These are phyloP conservation scores for Aspergillus pseudoviridinutans DNA, from an alignment of 2,329 filamentous ascomycete genomes.

Conservation along the genomic window DNA sequence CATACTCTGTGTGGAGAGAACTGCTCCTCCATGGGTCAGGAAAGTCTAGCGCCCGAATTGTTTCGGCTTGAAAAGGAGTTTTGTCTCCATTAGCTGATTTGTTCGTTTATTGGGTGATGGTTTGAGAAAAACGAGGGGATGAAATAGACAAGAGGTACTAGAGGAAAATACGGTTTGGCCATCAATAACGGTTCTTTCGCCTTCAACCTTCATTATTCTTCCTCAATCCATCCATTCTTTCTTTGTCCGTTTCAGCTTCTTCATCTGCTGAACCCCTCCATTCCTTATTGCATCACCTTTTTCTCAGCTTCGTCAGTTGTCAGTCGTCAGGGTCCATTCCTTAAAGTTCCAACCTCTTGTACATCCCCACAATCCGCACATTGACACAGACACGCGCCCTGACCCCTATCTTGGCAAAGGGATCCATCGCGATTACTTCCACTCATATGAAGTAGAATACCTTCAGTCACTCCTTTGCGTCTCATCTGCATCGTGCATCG, in stretches of 20 bases:
- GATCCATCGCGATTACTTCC: background rate
- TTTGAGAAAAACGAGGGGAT: background rate
- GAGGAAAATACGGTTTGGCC: no score
- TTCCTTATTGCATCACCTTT: constrained; percentile 5
- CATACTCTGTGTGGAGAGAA: no score
- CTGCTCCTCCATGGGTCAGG: background rate
- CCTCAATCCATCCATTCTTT: constrained; percentile 3
- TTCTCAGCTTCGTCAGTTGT: no score
- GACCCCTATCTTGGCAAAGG: constrained; percentile 14
- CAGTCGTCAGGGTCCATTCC: background rate
- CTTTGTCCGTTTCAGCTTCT: background rate
- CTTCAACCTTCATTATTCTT: background rate
- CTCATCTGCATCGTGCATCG: background rate
- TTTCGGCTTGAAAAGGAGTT: background rate
- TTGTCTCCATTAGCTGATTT: background rate
- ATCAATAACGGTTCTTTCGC: no score
- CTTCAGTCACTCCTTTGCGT: background rate
- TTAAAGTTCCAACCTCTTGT: background rate
- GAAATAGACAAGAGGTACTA: no score
- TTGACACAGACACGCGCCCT: constrained; percentile 9
- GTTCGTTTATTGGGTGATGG: background rate
- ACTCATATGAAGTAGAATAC: no score
- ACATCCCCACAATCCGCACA: constrained; percentile 1
- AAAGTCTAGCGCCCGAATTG: background rate
- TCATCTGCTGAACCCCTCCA: background rate